Base-by-base conservation (phyloP, 2,329 filamentous ascomycete species). In the Monosporascus sp. region DNA sequence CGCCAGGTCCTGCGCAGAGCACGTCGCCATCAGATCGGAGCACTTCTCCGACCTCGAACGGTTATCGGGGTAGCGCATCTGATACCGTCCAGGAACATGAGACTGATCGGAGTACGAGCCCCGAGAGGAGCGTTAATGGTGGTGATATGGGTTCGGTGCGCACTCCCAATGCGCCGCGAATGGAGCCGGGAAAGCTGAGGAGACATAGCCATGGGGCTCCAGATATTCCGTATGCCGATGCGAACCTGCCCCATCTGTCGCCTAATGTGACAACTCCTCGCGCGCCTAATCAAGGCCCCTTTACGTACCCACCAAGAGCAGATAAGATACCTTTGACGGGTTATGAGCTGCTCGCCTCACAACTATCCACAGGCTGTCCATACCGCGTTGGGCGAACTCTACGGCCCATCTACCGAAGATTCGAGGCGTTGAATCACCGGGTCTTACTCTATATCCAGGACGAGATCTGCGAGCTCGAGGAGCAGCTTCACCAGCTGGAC, bases 401-500 rank as follows among this genome's bases (percentile, higher is more conserved):
- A 26, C 58, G 60, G 46, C 89, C 90, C 1, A 80, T 96, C 54
- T 96, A 96, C 68, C 84, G 92, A 44, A 86, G 86, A 53, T 97
- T 97, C 64, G 86, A 89, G 66, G 79, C 83, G 11, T 73, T 96
- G 18, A 92, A 94, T 62, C 91, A 96, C 66, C 85, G 92, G 3
- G 73, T 96, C 3, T 74, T 97, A 3, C 76, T 96, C 0, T 86
- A 94, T 57, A 77, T 96, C 17, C 92, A 96, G 69, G 91, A 96
- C 65, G 90, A 96, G 67, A 82, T 96, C 18, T 78, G 79, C 31
- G 87, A 93, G 62, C 75, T 96, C 38, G 91, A 96, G 69, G 86
- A 91, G 63, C 84, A 92, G 53, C 78, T 97, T 1, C 80, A 82
- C 18, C 75, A 77, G 0, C 71, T 94, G 1, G 92, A 96, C 63